Evolutionary conservation across 768 basidiomycete genomes (phyloP), one percentile per base, ranked within the genome.

Genomic region (Symmetrospora coprosmae): DNA sequence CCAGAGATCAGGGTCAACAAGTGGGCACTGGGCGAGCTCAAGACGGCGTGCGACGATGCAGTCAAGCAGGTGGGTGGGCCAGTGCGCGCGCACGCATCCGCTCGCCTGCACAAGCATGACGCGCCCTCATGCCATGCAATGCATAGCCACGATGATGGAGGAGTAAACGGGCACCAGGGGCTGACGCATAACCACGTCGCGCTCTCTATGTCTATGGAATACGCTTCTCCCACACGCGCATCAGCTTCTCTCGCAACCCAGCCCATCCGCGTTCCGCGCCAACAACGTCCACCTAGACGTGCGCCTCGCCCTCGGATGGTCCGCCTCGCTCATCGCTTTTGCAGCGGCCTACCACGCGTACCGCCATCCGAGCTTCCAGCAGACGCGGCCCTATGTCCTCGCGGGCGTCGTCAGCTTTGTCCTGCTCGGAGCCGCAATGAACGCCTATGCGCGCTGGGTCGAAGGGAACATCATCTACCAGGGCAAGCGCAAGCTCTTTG

Each of bases 231-330:
- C 25, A 19, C 5, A 53, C 27, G 19, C 39, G 21, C 34, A 21
- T 4, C 71, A 91, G 87, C 86, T 82, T 71, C 77, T 91, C 40
- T 80, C 85, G n/a, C n/a, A n/a, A n/a, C n/a, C n/a, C 52, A 78
- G 83, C 56, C 85, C 85, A 8, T 81, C 83, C 53, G 73, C 87
- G 37, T 96, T 90, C 76, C 86, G 84, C 62, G 85, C 86, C 70
- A 87, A 82, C 35, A 79, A 91, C 72, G 75, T 80, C 40, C 89
- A 96, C 67, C 88, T 87, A 1, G 90, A 94, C 69, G 82, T 94
- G 11, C 82, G 87, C 48, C 79, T 97, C 40, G 81, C 75, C 0
- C 77, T 96, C 13, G 92, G 92, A 28, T 96, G 88, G 85, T 74
- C 82, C 16, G 81, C 84, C 63, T 85, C 89, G 46, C 78, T 89